Evolutionary conservation across 345 rosid species (phyloP).

Genomic region (Trapa bicornis): DNA sequence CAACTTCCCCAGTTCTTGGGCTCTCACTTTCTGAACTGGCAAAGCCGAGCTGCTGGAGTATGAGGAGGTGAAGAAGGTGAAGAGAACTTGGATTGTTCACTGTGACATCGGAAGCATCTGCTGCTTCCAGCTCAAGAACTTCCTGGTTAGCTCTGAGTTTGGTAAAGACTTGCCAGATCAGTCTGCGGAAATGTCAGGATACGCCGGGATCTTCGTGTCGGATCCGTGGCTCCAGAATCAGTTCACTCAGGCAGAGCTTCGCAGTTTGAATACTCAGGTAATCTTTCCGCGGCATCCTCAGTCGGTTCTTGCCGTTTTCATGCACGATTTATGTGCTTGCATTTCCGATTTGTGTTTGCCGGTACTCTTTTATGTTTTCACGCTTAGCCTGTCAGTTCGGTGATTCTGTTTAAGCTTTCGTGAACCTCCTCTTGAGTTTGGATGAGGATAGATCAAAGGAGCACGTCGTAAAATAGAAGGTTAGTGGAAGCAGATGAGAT

Average conservation of each 20-base stretch:
- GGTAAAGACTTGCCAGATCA: not conserved
- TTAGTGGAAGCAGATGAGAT: not conserved
- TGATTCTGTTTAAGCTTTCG: too few species aligned
- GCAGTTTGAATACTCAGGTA: constrained; percentile 88
- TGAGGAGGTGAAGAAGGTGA: not conserved
- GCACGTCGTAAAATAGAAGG: not conserved
- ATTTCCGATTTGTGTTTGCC: not conserved
- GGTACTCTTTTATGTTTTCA: not conserved
- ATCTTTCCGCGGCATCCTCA: constrained; percentile 1
- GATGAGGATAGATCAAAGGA: not conserved
- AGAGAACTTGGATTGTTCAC: not conserved
- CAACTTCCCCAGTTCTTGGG: constrained; percentile 23
- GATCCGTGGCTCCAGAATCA: constrained; percentile 98
- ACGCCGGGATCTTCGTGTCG: constrained; percentile 80
- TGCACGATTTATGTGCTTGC: not conserved
- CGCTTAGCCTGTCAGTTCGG: not conserved
- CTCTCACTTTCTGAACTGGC: constrained; percentile 1
- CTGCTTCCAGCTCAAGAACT: not conserved
- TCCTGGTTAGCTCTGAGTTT: too few species aligned
- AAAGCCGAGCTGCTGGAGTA: not conserved
- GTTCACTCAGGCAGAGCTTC: constrained; percentile 98
- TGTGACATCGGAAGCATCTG: too few species aligned
- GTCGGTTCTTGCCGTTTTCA: not conserved
- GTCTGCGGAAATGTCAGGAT: constrained; percentile 43
- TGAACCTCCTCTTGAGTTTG: not conserved